Evolutionary conservation across 805 yeast genomes (phyloP).

Genomic region (Komagataella pastoris): DNA sequence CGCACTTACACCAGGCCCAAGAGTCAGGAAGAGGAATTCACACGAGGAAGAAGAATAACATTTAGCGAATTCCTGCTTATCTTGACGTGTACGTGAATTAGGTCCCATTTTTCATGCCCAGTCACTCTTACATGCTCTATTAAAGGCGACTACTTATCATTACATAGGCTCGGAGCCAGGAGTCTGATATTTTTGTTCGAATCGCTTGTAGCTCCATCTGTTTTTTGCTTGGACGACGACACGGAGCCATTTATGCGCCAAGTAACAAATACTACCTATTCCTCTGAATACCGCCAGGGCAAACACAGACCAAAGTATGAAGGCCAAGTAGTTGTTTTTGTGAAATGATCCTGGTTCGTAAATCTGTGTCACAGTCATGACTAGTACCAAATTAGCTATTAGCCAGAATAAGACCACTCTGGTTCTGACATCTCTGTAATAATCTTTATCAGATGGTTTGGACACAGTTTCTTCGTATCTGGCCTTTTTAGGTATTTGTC

Average conservation of each 20-base stretch:
- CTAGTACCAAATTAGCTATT: constrained; percentile 64
- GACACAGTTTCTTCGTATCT: constrained; percentile 20
- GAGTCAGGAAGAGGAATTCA: neutral
- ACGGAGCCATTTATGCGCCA: constrained; percentile 27
- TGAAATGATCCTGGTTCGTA: constrained; percentile 53
- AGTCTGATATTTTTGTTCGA: neutral
- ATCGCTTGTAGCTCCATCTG: constrained; percentile 3
- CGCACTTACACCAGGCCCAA: too few relatives aligned
- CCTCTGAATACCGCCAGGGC: constrained; percentile 73
- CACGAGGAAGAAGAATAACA: neutral
- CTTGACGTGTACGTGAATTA: neutral
- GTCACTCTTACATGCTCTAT: neutral
- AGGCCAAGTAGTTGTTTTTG: constrained; percentile 64
- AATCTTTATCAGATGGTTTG: constrained; percentile 49
- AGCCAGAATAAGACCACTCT: constrained; percentile 95
- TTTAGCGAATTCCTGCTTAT: neutral
- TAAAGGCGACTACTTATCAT: neutral
- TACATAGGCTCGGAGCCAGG: neutral
- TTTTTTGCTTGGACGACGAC: constrained; percentile 15
- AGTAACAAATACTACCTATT: constrained; percentile 62
- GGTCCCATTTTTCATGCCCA: neutral
- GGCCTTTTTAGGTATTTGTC: constrained; percentile 43
- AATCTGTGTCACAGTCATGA: constrained; percentile 81
- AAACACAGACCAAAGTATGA: constrained; percentile 90
- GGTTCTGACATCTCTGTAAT: constrained; percentile 89